Evolutionary conservation across 495 filamentous ascomycete species (phyloP).

Genomic region (Lasiosphaeriaceae sp.): DNA sequence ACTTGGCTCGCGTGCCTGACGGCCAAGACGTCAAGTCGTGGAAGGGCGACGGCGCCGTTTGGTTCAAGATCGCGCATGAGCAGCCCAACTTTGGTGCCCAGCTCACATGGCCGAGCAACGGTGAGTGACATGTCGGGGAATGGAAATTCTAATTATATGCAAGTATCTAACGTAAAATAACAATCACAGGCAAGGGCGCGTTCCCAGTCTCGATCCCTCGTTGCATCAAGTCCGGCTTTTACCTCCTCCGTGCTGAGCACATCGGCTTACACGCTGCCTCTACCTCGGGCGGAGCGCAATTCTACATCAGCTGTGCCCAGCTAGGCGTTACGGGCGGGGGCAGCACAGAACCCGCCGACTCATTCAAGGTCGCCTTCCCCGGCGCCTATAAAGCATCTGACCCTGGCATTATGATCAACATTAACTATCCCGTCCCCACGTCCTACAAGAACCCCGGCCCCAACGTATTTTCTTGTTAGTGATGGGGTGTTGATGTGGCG

Average conservation of each 20-base stretch:
- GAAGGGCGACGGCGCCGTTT: constrained; percentile 43
- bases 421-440: constrained; percentile 39
- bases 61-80: constrained; percentile 55
- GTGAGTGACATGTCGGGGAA: constrained; percentile 12
- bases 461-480: constrained; percentile 31
- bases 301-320: constrained; percentile 47
- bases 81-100: constrained; percentile 33
- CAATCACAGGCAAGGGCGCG: constrained; percentile 28
- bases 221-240: constrained; percentile 48
- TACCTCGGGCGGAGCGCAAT: constrained; percentile 43
- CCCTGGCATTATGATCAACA: constrained; percentile 42
- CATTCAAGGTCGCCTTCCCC: constrained; percentile 34
- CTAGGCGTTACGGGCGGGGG: constrained; percentile 37
- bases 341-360: constrained; percentile 26
- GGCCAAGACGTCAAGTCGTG: constrained; percentile 38
- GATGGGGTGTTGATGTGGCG: no score
- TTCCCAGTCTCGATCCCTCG: constrained; percentile 40
- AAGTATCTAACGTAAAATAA: background rate
- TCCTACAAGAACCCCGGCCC: constrained; percentile 46
- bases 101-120: constrained; percentile 40
- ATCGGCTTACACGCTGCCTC: constrained; percentile 49
- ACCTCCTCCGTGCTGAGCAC: constrained; percentile 58
- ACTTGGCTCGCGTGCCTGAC: constrained; percentile 46
- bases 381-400: constrained; percentile 39
- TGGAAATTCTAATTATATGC: background rate